phyloP scores from a whole-genome alignment of 805 yeast genomes.

The Ogataea angusta region DNA sequence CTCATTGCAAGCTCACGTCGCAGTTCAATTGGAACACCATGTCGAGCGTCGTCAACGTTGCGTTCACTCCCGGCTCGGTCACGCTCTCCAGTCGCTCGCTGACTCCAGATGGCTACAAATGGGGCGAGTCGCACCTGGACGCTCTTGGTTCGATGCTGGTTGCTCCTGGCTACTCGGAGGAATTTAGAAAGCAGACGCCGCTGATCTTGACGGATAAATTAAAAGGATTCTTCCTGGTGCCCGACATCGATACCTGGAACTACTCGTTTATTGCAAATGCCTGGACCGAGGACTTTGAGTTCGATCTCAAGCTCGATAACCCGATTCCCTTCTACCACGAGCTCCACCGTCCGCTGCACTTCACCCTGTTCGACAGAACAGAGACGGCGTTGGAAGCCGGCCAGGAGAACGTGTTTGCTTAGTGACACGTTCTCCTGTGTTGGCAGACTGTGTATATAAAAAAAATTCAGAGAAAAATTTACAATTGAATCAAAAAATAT shows the following conservation, averaged over 20 bases:
- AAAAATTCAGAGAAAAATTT: constrained; percentile 3
- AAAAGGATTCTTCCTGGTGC: constrained; percentile 82
- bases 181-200: constrained; percentile 62
- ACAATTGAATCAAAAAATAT: constrained; percentile 52
- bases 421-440: constrained; percentile 8
- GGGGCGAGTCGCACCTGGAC: constrained; percentile 72
- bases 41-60: constrained; percentile 58
- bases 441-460: constrained; percentile 9
- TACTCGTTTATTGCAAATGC: constrained; percentile 83
- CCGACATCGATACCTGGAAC: constrained; percentile 85
- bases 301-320: constrained; percentile 64
- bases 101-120: constrained; percentile 61
- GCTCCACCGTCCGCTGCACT: constrained; percentile 85
- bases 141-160: constrained; percentile 52
- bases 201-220: constrained; percentile 70
- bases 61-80: constrained; percentile 81
- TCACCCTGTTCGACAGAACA: constrained; percentile 66
- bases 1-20: constrained; percentile 45
- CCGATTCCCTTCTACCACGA: constrained; percentile 86
- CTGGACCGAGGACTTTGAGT: constrained; percentile 63
- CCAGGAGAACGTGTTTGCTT: constrained; percentile 61
- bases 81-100: constrained; percentile 66
- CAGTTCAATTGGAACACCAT: constrained; percentile 39
- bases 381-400: constrained; percentile 55
- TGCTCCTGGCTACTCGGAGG: constrained; percentile 65